Evolutionary conservation across 2,329 filamentous ascomycete genomes (phyloP).

Genomic region (Penicillium occitanis): DNA sequence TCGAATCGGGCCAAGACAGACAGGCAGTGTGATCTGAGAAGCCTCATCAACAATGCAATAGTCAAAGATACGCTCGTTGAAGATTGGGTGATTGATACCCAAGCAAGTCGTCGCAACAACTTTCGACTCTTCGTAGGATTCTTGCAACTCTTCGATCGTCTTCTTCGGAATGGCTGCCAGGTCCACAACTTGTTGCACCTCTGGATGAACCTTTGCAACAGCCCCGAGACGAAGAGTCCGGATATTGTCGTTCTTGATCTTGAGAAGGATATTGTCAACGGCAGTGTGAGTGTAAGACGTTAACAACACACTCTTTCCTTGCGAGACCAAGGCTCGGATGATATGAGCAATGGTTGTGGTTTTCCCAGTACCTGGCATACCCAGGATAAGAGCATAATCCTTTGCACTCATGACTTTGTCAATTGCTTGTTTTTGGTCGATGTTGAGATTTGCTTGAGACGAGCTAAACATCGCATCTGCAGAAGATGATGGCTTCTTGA

Average conservation of each 20-base stretch:
- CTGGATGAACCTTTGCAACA: slow-evolving; percentile 79
- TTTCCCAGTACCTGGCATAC: slow-evolving; percentile 98
- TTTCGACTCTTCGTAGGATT: slow-evolving; percentile 78
- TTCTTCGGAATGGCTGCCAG: slow-evolving; percentile 72
- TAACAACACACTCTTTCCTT: slow-evolving; percentile 87
- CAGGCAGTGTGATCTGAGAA: slow-evolving; percentile 93
- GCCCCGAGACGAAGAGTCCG: slow-evolving; percentile 83
- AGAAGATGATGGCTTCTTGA: slow-evolving; percentile 62
- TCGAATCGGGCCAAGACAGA: slow-evolving; percentile 89
- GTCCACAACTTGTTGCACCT: slow-evolving; percentile 81
- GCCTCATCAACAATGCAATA: slow-evolving; percentile 99
- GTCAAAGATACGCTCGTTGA: slow-evolving; percentile 86
- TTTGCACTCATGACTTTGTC: slow-evolving; percentile 93
- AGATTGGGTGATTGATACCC: slow-evolving; percentile 84
- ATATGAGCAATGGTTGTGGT: slow-evolving; percentile 98
- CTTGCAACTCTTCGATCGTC: slow-evolving; percentile 78
- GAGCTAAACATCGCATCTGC: slow-evolving; percentile 60
- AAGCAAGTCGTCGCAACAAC: slow-evolving; percentile 95
- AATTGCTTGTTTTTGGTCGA: slow-evolving; percentile 82
- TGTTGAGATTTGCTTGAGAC: slow-evolving; percentile 68
- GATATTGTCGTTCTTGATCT: slow-evolving; percentile 76
- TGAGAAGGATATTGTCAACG: slow-evolving; percentile 95
- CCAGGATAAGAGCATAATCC: slow-evolving; percentile 94
- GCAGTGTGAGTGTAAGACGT: slow-evolving; percentile 97
- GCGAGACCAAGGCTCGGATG: slow-evolving; percentile 81